Base-by-base conservation (phyloP, 2,329 filamentous ascomycete species). In the Pezicula radicicola region DNA sequence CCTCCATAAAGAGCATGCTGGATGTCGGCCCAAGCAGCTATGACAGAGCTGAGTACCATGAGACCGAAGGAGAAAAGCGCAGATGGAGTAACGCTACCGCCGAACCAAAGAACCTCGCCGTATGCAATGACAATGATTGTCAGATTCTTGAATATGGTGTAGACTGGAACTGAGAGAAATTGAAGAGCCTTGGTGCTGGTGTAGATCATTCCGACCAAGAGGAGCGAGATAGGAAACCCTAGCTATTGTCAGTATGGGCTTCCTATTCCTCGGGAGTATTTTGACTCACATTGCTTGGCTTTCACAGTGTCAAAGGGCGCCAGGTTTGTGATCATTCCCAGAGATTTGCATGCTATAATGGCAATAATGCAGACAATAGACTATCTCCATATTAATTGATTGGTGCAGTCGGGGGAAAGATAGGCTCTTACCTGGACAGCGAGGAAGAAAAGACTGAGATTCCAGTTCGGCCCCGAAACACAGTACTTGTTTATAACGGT, bases 401-500 rank as follows among this genome's bases (percentile, higher is more conserved):
- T 16, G 25, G n/a, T 10, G 5, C 19, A 40, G 19, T 9, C 37
- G 10, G n/a, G 13, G 37, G 30, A 13, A 40, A 15, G 12, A 10
- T 28, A 12, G 48, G 19, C n/a, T 66, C 83, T 66, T 83, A 97
- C 93, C 85, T 97, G 94, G 55, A 97, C 81, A 55, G 84, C 87
- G 54, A 99, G 83, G 64, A 97, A 88, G 74, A 99, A 90, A 73
- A 97, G 96, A 74, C 96, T 96, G 65, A 99, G 75, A 74, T 99
- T 99, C 83, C 95, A 99, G 60, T 87, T 83, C 48, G 81, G 80
- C 55, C 94, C 94, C 7, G 91, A 97, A 44, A 99, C 84, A 57
- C 97, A 92, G 71, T 95, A 99, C 79, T 99, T 99, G 77, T 99
- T 99, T 71, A 95, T 94, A n/a, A 97, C 89, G 7, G 94, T 99